Percentiles rank a stretch among this genome's conserved stretches.
Conservation (phyloP, 805 yeast species). For the Danielia reshetovae region DNA sequence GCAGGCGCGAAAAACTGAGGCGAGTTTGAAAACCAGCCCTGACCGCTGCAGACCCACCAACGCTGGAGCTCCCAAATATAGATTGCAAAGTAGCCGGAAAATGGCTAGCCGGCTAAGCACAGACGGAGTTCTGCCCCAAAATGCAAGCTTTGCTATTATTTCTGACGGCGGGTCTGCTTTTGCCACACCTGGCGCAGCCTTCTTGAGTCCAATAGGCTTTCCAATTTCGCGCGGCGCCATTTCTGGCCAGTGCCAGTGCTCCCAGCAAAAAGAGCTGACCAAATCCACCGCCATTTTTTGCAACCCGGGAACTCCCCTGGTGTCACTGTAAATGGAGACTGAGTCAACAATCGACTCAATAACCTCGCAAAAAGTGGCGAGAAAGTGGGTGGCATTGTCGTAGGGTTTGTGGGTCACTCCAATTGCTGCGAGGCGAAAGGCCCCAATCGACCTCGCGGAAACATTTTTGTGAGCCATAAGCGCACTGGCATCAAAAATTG, state of each 20-base stretch:
- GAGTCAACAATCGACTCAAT: conserved; percentile 9
- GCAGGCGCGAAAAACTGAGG: conserved; percentile 10
- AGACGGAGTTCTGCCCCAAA: too few relatives aligned
- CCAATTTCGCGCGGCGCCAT: too few relatives aligned
- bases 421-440: conserved; percentile 9
- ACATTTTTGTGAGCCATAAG: neutral
- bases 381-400: conserved; percentile 10
- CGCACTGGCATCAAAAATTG: neutral
- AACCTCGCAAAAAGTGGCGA: conserved; percentile 8
- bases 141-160: too few relatives aligned
- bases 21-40: conserved; percentile 10
- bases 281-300: conserved; percentile 11
- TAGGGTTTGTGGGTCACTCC: conserved; percentile 5
- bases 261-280: conserved; percentile 11
- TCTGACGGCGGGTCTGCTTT: too few relatives aligned
- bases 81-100: conserved; percentile 14
- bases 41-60: too few relatives aligned
- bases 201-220: too few relatives aligned
- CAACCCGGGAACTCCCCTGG: too few relatives aligned
- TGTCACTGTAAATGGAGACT: too few relatives aligned
- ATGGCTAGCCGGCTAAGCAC: neutral
- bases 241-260: conserved; percentile 16
- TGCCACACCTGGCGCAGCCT: too few relatives aligned
- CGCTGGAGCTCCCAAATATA: conserved; percentile 12
- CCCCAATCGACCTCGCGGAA: conserved; percentile 8